These are phyloP conservation scores for Quercus phellos DNA, from an alignment of 331 rosid genomes.

Conservation along the genomic window DNA sequence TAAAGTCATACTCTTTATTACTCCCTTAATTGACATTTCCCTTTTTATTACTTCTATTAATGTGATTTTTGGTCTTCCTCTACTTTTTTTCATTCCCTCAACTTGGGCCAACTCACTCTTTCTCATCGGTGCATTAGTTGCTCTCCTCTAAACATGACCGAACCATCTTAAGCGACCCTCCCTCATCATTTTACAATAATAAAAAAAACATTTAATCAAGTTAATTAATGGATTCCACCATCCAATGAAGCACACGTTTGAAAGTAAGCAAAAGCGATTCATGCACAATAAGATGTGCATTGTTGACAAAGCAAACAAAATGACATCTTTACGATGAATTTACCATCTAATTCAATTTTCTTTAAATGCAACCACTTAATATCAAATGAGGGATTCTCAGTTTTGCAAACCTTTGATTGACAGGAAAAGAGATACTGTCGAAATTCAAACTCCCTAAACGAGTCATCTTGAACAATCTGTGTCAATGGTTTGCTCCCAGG, in stretches of 20 bases:
- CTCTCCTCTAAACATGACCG: too few species aligned
- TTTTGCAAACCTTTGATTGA: conserved; percentile 73
- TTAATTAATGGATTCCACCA: conserved; percentile 10
- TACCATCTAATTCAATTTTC: conserved; percentile 7
- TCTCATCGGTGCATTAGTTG: too few species aligned
- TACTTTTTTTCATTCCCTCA: too few species aligned
- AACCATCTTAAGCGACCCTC: too few species aligned
- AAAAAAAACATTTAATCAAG: conserved; percentile 6
- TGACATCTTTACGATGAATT: conserved; percentile 6
- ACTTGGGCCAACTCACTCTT: too few species aligned
- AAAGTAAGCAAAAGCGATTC: not conserved
- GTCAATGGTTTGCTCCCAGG: conserved; percentile 76
- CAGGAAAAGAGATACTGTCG: conserved; percentile 93
- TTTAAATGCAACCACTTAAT: conserved; percentile 6
- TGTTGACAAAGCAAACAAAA: conserved; percentile 12
- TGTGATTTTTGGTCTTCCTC: too few species aligned
- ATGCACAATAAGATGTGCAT: not conserved
- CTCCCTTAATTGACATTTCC: too few species aligned
- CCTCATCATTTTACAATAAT: not conserved
- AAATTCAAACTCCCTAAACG: conserved; percentile 95
- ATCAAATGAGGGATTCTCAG: conserved; percentile 12
- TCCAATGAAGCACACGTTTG: conserved; percentile 13
- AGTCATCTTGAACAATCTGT: conserved; percentile 91
- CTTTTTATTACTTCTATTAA: too few species aligned
- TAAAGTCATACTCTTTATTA: too few species aligned